These are phyloP conservation scores for Iberis pinnata DNA, from an alignment of 345 rosid genomes.

Conservation along the genomic window DNA sequence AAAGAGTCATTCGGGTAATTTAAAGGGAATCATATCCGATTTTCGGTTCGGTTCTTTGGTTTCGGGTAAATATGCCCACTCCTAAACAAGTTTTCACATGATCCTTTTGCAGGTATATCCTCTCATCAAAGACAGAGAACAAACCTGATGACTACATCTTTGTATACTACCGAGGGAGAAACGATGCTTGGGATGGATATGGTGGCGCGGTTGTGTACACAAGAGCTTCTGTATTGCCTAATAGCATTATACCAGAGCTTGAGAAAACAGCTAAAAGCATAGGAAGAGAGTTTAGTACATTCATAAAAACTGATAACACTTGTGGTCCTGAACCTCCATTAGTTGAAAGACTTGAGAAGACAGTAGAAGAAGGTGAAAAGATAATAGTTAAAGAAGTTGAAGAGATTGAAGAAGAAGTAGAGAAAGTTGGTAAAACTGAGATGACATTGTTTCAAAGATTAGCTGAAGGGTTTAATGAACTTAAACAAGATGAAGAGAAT, in stretches of 20 bases:
- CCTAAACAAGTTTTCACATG: not conserved
- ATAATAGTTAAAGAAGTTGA: slow-evolving; percentile 62
- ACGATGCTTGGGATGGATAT: slow-evolving; percentile 99
- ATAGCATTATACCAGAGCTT: slow-evolving; percentile 71
- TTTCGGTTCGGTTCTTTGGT: no score
- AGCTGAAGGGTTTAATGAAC: slow-evolving; percentile 61
- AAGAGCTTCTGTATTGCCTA: slow-evolving; percentile 62
- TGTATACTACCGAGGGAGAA: slow-evolving; percentile 78
- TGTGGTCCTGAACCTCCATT: slow-evolving; percentile 93
- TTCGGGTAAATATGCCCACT: no score
- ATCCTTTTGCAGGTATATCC: slow-evolving; percentile 59
- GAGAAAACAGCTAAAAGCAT: slow-evolving; percentile 69
- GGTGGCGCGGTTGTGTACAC: slow-evolving; percentile 96
- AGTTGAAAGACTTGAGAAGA: slow-evolving; percentile 82
- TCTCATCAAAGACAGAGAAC: slow-evolving; percentile 71
- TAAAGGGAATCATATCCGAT: no score
- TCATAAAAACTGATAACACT: slow-evolving; percentile 60
- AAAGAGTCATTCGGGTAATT: no score
- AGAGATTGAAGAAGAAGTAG: slow-evolving; percentile 40
- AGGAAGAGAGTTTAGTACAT: slow-evolving; percentile 72
- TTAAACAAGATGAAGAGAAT: slow-evolving; percentile 60
- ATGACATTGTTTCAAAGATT: slow-evolving; percentile 63
- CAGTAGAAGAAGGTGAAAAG: slow-evolving; percentile 74
- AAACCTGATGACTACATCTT: slow-evolving; percentile 67
- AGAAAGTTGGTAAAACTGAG: slow-evolving; percentile 58